Base-by-base conservation (phyloP, 2,329 filamentous ascomycete genomes). In the Exophiala lecanii-corni region DNA sequence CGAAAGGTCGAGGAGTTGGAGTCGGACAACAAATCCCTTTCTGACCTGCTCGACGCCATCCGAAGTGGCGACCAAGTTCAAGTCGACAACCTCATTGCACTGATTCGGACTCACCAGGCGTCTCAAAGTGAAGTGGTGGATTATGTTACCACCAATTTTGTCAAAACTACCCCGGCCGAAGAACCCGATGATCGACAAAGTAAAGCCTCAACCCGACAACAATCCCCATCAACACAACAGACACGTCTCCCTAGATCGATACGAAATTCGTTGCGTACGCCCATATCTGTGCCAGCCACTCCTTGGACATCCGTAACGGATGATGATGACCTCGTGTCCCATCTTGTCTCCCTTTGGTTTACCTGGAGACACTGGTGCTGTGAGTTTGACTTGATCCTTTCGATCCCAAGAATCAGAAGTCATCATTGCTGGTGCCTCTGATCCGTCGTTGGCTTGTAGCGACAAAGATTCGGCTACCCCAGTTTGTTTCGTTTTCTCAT, bases 291-390 rank as follows among this genome's bases (percentile, higher is more conserved):
- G 5, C 34, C 45, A 6, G 45, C 45, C 2, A 20, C 26, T 12
- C 59, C 60, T 1, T 63, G 60, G 60, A 63, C 60, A 10, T 54
- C 41, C 5, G 53, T 61, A 16, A 62, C 60, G 6, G 50, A 55
- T 28, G 60, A 62, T 36, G 57, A 57, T 10, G 48, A 53, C 17
- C 45, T 62, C 2, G 59, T 62, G 2, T 62, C 59, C 0, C 59
- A 63, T 31, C 43, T 64, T 13, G 36, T 64, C 2, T 62, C 61
- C 3, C 37, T 62, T 2, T 62, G 59, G 50, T 50, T 63, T 5
- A 60, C 59, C 4, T 64, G 62, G 62, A 55, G 53, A 17, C 57
- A 59, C 33, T 55, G 46, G 16, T 51, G 55, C 9, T 57, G n/a
- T n/a, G n/a, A n/a, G n/a, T n/a, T n/a, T n/a, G n/a, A n/a, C n/a